A percentile compares a stretch with the other conserved stretches of the same genome.
phyloP scores from a whole-genome alignment of 306 rosid species.

The Delonix regia region DNA sequence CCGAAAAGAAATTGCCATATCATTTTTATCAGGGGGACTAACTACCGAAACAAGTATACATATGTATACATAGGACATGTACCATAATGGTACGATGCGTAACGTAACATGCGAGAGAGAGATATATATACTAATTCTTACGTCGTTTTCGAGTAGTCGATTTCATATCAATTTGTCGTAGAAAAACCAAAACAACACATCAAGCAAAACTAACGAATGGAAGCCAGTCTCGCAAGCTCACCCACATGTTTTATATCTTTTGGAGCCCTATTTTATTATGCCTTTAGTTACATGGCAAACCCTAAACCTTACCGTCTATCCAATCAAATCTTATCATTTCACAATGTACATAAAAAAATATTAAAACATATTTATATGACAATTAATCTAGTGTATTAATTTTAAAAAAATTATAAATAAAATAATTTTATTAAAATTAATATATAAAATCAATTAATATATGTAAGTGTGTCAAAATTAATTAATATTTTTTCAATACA shows the following conservation, averaged over 20 bases:
- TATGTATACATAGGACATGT: not conserved
- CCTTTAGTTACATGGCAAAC: constrained; percentile 34
- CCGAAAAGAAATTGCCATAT: too few species aligned
- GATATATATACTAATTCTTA: not conserved
- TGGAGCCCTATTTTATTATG: not conserved
- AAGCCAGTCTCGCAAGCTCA: constrained; percentile 36
- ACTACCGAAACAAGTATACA: too few species aligned
- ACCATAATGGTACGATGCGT: not conserved
- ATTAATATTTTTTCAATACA: too few species aligned
- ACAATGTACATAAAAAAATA: too few species aligned
- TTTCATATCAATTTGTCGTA: constrained; percentile 33
- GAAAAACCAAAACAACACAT: constrained; percentile 33
- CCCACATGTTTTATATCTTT: constrained; percentile 32
- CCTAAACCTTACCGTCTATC: constrained; percentile 13
- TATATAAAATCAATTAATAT: too few species aligned
- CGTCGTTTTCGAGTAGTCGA: constrained; percentile 43
- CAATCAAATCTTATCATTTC: constrained; percentile 19
- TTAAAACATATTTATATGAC: too few species aligned
- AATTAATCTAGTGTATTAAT: too few species aligned
- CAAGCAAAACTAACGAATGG: constrained; percentile 40
- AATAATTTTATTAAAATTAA: too few species aligned
- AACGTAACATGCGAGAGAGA: not conserved
- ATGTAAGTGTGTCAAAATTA: too few species aligned
- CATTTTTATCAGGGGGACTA: too few species aligned
- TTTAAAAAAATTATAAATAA: too few species aligned